phyloP scores from a whole-genome alignment of 2,329 filamentous ascomycete species.

The Annulohypoxylon truncatum region DNA sequence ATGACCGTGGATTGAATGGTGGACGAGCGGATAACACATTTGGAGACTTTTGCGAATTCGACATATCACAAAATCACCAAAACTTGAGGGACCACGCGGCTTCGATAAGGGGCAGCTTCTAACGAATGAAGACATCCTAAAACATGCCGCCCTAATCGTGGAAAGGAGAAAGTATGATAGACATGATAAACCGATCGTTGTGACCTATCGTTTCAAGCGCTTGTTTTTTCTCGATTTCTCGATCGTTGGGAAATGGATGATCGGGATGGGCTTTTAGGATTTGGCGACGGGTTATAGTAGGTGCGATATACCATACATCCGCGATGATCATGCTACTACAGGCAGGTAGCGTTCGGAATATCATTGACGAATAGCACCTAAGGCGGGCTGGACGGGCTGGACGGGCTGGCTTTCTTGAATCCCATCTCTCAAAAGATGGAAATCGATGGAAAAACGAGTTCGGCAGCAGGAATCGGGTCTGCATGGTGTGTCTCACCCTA shows the following conservation, averaged over 20 bases:
- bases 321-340: conserved; percentile 23
- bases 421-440: conserved; percentile 2
- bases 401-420: neutral
- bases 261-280: neutral
- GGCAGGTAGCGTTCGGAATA: neutral
- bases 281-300: neutral
- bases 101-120: neutral
- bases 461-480: neutral
- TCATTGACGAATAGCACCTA: neutral
- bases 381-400: neutral
- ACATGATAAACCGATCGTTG: conserved; percentile 3
- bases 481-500: neutral
- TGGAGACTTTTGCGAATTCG: neutral
- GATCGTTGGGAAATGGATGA: neutral
- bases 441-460: conserved; percentile 4
- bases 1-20: neutral
- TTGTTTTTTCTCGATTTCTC: neutral
- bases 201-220: neutral
- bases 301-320: conserved; percentile 1
- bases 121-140: neutral
- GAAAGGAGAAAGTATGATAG: neutral
- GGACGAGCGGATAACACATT: neutral
- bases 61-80: neutral
- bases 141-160: neutral
- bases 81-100: neutral